Evolutionary conservation across 164 flowering plant genomes (phyloP).

Genomic region (Annona squamosa): DNA sequence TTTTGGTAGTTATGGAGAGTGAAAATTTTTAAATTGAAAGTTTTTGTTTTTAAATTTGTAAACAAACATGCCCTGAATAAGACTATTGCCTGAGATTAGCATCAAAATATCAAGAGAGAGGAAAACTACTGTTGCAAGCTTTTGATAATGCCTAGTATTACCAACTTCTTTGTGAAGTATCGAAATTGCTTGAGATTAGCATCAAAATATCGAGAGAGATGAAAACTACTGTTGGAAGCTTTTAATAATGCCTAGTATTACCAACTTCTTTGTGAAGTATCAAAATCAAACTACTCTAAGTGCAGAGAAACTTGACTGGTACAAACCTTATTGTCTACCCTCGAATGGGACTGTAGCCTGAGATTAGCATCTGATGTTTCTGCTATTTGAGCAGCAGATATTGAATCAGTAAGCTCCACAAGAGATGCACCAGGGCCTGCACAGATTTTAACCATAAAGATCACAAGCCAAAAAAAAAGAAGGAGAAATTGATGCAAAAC

Average conservation of each 20-base stretch:
- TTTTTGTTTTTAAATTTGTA: background rate
- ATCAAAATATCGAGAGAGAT: background rate
- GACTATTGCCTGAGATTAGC: too few species aligned
- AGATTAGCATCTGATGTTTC: constrained; percentile 42
- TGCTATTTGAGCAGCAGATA: constrained; percentile 80
- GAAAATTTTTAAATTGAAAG: too few species aligned
- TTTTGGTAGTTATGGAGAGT: too few species aligned
- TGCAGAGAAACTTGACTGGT: too few species aligned
- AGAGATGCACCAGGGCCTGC: constrained; percentile 63
- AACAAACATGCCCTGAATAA: background rate
- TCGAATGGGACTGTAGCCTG: constrained; percentile 10
- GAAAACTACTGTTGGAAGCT: background rate
- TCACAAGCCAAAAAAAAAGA: background rate
- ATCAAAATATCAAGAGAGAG: background rate
- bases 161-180: too few species aligned
- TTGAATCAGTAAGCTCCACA: constrained; percentile 61
- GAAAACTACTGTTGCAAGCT: too few species aligned
- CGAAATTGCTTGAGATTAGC: too few species aligned
- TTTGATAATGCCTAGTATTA: too few species aligned
- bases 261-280: constrained; percentile 19
- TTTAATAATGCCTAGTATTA: background rate
- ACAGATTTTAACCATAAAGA: constrained; percentile 6
- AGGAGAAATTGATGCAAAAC: background rate
- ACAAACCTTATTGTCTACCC: constrained; percentile 16
- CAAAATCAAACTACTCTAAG: too few species aligned